Evolutionary conservation across 2,329 filamentous ascomycete species (phyloP).

Genomic region (Chaetomiaceae sp.): DNA sequence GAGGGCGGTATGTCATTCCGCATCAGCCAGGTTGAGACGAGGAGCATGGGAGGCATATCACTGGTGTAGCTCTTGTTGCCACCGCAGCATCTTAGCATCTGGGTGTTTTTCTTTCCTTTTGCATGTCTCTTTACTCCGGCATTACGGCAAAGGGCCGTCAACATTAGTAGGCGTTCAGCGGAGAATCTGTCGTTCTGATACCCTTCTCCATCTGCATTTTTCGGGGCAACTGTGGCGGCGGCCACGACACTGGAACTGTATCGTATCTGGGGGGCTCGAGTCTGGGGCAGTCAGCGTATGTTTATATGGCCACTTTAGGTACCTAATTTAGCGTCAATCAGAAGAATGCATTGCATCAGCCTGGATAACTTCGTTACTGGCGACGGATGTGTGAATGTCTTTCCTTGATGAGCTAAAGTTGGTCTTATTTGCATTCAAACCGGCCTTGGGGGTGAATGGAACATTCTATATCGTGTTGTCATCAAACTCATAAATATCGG

Average conservation of each 20-base stretch:
- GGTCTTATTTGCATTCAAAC: too few relatives aligned
- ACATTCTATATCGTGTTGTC: too few relatives aligned
- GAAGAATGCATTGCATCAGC: not conserved
- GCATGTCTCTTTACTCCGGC: constrained; percentile 12
- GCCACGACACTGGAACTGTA: constrained; percentile 9
- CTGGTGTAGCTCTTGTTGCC: constrained; percentile 7
- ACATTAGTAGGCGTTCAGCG: constrained; percentile 26
- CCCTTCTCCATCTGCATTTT: constrained; percentile 25
- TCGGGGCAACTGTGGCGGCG: constrained; percentile 11
- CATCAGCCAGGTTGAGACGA: not conserved
- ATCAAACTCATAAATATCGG: too few relatives aligned
- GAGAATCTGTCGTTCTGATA: constrained; percentile 25
- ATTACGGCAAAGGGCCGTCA: constrained; percentile 17
- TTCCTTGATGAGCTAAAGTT: not conserved
- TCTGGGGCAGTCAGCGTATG: constrained; percentile 3
- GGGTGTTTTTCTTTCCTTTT: constrained; percentile 9
- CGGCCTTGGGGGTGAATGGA: too few relatives aligned
- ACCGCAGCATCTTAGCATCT: constrained; percentile 11
- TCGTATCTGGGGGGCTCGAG: constrained; percentile 5
- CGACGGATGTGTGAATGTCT: too few relatives aligned
- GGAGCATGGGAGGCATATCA: not conserved
- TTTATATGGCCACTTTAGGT: constrained; percentile 6
- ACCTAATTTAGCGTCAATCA: constrained; percentile 12
- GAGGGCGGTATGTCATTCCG: not conserved
- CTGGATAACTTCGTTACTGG: too few relatives aligned